Base-by-base conservation (phyloP, 1,139 yeast species). In the Candida mesenterica region DNA sequence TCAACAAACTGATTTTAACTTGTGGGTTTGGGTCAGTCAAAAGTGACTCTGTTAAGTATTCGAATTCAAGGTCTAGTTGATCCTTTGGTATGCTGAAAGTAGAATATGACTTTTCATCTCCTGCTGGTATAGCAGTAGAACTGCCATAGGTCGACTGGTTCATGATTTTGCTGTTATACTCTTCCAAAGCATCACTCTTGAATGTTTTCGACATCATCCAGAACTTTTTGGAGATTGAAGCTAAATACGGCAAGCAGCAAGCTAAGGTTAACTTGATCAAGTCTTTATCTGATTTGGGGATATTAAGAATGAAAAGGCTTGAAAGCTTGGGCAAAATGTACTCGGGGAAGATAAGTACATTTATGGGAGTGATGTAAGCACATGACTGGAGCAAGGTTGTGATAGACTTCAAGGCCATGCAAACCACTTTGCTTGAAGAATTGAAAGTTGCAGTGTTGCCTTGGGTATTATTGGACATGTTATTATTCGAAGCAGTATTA, bases 241-340 rank as follows among this genome's bases (percentile, higher is more conserved):
- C 87, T 18, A 90, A 59, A 29, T 69, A 63, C 0, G 97, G 94
- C 13, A 92, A 57, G 45, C 89, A 79, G 2, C 74, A 63, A 0
- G 97, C 97, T 43, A 88, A 71, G 1, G 79, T 72, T 31, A 82
- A 72, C 42, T 86, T 71, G 6, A 85, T 80, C 42, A 77, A 68
- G 10, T 64, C 65, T 36, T 63, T 55, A 44, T 58, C 60, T 34
- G 56, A 49, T 30, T 54, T 47, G 5, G 44, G 43, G 23, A 41
- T 38, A 30, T 62, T 61, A 24, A 75, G 52, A 14, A 28, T 24
- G 30, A 36, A 29, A 15, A 84, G 58, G 7, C 60, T 56, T 18
- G 74, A 63, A 3, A 92, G 54, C 39, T 84, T 75, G 0, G 97
- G 97, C 10, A 88, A 55, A 15, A 92, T 65, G 53, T 88, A 92